phyloP scores from a whole-genome alignment of 2,329 filamentous ascomycete genomes.

The Trichoderma afroharzianum region DNA sequence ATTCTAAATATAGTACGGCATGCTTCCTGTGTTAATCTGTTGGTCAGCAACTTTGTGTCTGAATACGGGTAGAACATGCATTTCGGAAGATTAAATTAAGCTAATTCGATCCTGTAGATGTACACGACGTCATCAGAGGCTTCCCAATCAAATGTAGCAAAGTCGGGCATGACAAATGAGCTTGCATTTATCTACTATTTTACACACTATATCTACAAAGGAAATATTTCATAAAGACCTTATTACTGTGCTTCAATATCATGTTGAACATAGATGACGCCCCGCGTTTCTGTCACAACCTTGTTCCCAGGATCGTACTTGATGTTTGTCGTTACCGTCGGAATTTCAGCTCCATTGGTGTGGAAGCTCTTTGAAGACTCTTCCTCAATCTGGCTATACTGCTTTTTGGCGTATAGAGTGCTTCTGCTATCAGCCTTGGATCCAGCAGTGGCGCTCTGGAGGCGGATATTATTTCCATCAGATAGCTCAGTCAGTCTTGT shows the following conservation, averaged over 20 bases:
- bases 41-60: background rate
- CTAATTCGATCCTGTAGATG: background rate
- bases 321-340: background rate
- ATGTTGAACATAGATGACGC: background rate
- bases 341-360: background rate
- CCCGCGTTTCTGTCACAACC: background rate
- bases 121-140: background rate
- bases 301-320: background rate
- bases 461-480: background rate
- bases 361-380: background rate
- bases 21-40: background rate
- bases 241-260: background rate
- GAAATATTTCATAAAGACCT: background rate
- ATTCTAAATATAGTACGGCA: background rate
- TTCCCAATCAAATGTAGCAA: background rate
- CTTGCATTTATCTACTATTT: background rate
- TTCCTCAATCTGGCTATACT: background rate
- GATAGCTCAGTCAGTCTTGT: slow-evolving; percentile 15
- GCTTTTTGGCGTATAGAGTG: background rate
- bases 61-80: background rate
- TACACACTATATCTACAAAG: background rate
- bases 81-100: background rate
- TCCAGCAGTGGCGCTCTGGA: background rate
- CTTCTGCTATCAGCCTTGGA: background rate
- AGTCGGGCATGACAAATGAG: background rate